Percentiles rank a stretch among this genome's conserved stretches.
phyloP scores from a whole-genome alignment of 768 basidiomycete species.

The Tylopilus subfusipes region DNA sequence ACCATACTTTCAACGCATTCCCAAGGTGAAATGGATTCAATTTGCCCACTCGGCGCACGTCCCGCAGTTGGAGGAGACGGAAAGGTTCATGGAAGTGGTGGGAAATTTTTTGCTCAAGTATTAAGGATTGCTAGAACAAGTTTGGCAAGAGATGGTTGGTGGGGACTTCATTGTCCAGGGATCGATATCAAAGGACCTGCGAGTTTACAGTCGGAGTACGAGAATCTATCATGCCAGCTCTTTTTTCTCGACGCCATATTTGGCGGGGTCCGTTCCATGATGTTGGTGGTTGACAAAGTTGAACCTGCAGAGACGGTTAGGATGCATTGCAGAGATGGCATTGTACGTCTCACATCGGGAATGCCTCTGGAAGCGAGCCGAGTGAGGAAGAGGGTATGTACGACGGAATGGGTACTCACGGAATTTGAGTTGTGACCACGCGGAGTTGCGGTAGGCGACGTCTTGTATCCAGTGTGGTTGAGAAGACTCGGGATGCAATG shows the following conservation, averaged over 20 bases:
- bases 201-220: conserved; percentile 6
- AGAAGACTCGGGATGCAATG: conserved; percentile 80
- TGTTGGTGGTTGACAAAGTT: conserved; percentile 90
- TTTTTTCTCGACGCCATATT: conserved; percentile 53
- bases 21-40: conserved; percentile 35
- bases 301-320: conserved; percentile 56
- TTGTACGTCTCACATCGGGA: conserved; percentile 63
- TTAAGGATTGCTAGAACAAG: background rate
- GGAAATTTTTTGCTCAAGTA: conserved; percentile 27
- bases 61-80: conserved; percentile 37
- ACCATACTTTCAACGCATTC: conserved; percentile 33
- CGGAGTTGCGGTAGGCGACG: conserved; percentile 83
- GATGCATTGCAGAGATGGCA: background rate
- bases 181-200: background rate
- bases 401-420: conserved; percentile 45
- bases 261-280: conserved; percentile 82
- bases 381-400: conserved; percentile 2
- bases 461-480: conserved; percentile 85
- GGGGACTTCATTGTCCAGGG: background rate
- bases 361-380: conserved; percentile 44
- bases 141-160: too few relatives aligned
- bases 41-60: conserved; percentile 38
- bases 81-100: conserved; percentile 32
- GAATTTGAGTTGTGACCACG: conserved; percentile 92
- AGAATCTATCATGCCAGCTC: conserved; percentile 23